Base-by-base conservation (phyloP, 768 basidiomycete species). In the Pholiota molesta region DNA sequence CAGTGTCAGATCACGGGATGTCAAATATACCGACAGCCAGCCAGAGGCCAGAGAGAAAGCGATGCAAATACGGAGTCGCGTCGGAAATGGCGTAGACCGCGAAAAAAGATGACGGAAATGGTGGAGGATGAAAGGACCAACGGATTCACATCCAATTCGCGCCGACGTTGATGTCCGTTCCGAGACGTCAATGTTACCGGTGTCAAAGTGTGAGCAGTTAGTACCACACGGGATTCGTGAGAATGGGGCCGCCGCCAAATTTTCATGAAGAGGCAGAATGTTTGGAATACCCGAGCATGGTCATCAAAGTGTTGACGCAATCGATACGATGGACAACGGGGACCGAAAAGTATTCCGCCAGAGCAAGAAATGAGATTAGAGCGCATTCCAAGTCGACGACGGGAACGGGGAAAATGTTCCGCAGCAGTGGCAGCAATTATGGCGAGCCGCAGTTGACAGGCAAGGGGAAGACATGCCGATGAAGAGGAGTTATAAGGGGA, bases 1-100 rank as follows among this genome's bases (percentile, higher is more conserved):
- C 65, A 39, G 60, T 66, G 65, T 42, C 63, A 56, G 23, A 55
- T 62, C 63, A 65, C 66, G 66, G 66, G 59, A 28, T 31, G 47
- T 10, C 42, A 55, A 45, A 55, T 58, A 40, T 11, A 28, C 65
- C 65, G 65, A 61, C 33, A 28, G n/a, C n/a, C 33, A 21, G 19
- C 39, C 35, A 40, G 21, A 37, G 39, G 31, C 29, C 16, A 37
- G 23, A 37, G 29, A 23, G n/a, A 40, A 35, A 23, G 53, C 19
- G 23, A 49, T 9, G 23, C 9, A 5, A 26, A 28, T 23, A 49
- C 23, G 47, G 5, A 49, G 47, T 49, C 19, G 47, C 3, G 17
- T 17, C n/a, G 42, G n/a, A n/a, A 1, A 44, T 9, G 42, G 17
- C n/a, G 42, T 9, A 4, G 17, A 21, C 42, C n/a, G 42, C 8